Evolutionary conservation across 306 rosid species (phyloP).

Genomic region (Quercus parvula): DNA sequence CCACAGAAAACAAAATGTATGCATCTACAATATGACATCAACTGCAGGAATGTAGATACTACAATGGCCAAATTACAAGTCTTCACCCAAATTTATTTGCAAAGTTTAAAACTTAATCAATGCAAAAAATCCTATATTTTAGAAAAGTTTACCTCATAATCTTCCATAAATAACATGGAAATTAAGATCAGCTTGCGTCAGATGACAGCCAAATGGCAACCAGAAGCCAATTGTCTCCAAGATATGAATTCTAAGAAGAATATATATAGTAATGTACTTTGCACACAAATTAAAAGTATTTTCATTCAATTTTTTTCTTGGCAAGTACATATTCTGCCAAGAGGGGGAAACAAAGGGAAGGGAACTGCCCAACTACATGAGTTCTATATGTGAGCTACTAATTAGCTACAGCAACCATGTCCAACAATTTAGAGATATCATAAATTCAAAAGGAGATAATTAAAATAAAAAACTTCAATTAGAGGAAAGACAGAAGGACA

Average conservation of each 20-base stretch:
- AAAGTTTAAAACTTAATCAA: not conserved
- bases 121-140: not conserved
- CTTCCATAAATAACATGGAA: no score
- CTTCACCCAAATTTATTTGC: not conserved
- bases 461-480: not conserved
- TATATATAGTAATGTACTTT: no score
- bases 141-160: not conserved
- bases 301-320: no score
- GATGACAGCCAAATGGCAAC: no score
- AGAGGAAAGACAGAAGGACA: no score
- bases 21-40: not conserved
- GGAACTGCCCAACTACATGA: no score
- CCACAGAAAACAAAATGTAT: not conserved
- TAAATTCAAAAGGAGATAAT: not conserved
- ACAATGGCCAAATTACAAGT: not conserved
- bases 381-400: not conserved
- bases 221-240: no score
- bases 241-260: no score
- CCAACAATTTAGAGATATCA: not conserved
- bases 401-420: not conserved
- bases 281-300: no score
- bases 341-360: no score
- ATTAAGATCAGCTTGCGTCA: no score
- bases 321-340: no score
- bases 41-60: not conserved